Evolutionary conservation across 73 alveolate genomes (phyloP).

Genomic region (Paraurostyla sp.): DNA sequence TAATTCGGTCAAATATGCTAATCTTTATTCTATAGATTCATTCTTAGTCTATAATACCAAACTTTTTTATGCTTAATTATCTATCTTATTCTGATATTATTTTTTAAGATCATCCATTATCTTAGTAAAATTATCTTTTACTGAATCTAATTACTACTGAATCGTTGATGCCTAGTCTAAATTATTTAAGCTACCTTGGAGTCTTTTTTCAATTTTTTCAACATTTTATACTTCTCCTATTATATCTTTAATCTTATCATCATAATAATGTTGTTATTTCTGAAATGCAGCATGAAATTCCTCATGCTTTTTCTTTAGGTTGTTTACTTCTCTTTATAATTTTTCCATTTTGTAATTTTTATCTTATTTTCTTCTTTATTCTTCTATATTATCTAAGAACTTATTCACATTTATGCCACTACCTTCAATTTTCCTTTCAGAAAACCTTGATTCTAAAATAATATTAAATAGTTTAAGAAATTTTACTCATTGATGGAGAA

Average conservation of each 20-base stretch:
- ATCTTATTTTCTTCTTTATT: not conserved
- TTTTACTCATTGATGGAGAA: conserved; percentile 34
- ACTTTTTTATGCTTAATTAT: not conserved
- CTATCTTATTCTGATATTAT: not conserved
- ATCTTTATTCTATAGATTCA: not conserved
- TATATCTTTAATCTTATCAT: not conserved
- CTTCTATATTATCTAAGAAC: not conserved
- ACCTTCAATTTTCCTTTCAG: not conserved
- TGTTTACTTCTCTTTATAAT: not conserved
- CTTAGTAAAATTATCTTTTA: not conserved
- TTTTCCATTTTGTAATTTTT: not conserved
- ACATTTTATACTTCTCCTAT: not conserved
- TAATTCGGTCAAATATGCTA: not conserved
- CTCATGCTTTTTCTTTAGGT: not conserved
- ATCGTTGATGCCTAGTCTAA: not conserved
- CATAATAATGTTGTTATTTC: not conserved
- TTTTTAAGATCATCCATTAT: not conserved
- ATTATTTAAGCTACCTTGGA: not conserved
- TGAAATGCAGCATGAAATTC: not conserved
- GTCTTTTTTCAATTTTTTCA: conserved; percentile 43
- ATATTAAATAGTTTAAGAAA: not conserved
- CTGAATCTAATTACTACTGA: not conserved
- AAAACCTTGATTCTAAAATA: not conserved
- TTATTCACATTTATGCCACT: not conserved
- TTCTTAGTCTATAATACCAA: not conserved